phyloP scores from a whole-genome alignment of 352 stramenopile genomes.

The Globisporangium irregulare region DNA sequence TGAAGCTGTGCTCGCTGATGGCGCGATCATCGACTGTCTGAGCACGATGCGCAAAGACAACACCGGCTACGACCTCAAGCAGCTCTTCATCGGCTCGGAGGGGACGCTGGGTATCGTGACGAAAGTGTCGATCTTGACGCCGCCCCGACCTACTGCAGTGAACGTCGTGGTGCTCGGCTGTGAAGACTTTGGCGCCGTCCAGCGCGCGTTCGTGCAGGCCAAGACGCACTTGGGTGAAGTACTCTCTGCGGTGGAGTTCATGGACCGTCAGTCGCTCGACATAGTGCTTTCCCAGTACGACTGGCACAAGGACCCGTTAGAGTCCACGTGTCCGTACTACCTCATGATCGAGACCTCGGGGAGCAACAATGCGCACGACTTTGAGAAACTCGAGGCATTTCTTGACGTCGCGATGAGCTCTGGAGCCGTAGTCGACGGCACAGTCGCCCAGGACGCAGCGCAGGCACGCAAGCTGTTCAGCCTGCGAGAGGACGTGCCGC shows the following conservation, averaged over 20 bases:
- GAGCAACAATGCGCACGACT: constrained; percentile 89
- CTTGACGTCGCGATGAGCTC: constrained; percentile 72
- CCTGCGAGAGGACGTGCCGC: constrained; percentile 93
- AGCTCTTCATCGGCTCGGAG: constrained; percentile 96
- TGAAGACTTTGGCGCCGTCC: constrained; percentile 82
- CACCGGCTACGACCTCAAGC: constrained; percentile 96
- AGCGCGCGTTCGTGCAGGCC: constrained; percentile 76
- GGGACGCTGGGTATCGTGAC: constrained; percentile 98
- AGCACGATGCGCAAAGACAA: constrained; percentile 96
- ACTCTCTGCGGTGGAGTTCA: constrained; percentile 96
- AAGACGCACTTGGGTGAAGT: constrained; percentile 92
- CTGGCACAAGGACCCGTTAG: constrained; percentile 65
- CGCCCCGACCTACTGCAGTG: constrained; percentile 61
- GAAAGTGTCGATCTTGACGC: constrained; percentile 82
- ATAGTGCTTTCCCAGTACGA: constrained; percentile 81
- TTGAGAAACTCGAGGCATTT: constrained; percentile 88
- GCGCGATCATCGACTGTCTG: constrained; percentile 89
- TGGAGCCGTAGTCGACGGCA: constrained; percentile 86
- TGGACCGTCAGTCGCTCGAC: constrained; percentile 89
- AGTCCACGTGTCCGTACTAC: constrained; percentile 79
- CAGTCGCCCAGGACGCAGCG: constrained; percentile 89
- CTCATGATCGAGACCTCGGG: constrained; percentile 97
- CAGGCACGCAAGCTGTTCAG: constrained; percentile 92
- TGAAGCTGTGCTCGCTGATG: constrained; percentile 94
- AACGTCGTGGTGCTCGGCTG: constrained; percentile 92